Base-by-base conservation (phyloP, 208 protist species). In the Leishmania turanica region DNA sequence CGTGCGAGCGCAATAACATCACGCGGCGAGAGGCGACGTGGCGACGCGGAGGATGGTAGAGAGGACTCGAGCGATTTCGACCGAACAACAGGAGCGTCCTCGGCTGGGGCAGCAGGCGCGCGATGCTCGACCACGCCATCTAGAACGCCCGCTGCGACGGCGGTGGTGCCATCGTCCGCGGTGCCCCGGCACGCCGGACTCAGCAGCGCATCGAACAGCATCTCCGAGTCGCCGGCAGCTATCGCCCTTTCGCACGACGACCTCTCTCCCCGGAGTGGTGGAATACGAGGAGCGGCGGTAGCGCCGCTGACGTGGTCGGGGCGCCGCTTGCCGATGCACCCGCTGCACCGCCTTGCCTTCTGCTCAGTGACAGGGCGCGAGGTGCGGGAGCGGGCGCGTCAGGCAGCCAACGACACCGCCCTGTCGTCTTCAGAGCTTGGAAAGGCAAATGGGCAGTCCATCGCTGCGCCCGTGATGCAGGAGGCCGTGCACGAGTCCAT, bases 291-390 rank as follows among this genome's bases (percentile, higher is more conserved):
- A 37, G 77, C 75, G 71, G 60, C 77, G 56, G 72, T 73, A 49
- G 74, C 56, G 42, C 78, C 68, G 73, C 66, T 79, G 68, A 72
- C 58, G 15, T 34, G 40, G 71, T 45, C 54, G 78, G 78, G 65
- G 51, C 78, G 49, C 24, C 54, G 49, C 65, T 60, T 71, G 72
- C 66, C 78, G 56, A 54, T 86, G 45, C 53, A 82, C 27, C 82
- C 82, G 31, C 78, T 86, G 64, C 73, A 69, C 9, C 82, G 82
- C 8, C 71, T 86, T 11, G 82, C 56, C 45, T 62, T 80, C 53
- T 86, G 82, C 68, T 58, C 73, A 3, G 31, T 86, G 56, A 79
- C 82, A 0, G 78, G 77, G n/a, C 40, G 66, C 11, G 78, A 86
- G 24, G 82, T 82, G 49, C 64, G 37, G 21, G 73, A 86, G 73